Evolutionary conservation across 176 grass and related monocot species (phyloP), one percentile per base, ranked within the genome.

Genomic region (Aegilops longissima): DNA sequence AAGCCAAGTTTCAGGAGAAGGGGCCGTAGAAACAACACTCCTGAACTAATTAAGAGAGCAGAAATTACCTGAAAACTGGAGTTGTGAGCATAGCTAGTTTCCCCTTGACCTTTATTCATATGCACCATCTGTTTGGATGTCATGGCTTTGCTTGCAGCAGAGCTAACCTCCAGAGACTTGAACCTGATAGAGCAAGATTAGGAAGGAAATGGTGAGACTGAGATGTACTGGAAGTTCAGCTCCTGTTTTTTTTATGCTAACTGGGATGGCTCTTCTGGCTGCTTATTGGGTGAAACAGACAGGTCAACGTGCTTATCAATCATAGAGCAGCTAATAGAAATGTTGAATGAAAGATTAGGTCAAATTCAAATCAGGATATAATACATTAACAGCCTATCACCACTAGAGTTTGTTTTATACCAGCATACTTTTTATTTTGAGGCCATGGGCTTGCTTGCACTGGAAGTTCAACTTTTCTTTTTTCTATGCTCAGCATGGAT

Each of bases 11-110:
- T 66, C 64, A 8, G 27, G 5, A 66, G 12, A 66, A 31, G 2
- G 24, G 23, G 3, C 63, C 1, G 0, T 30, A 29, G 3, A 29
- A 66, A 29, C 56, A 61, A 30, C 6, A 16, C 2, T 30, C 5
- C 0, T 29, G 3, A 44, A 14, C 42, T 12, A 80, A 2, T 78
- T 24, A 18, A 38, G 35, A 14, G 2, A 9, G 14, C 0, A 18
- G 14, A 75, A 25, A 38, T 33, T 12, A 34, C 70, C 82, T 84
- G 82, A 13, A 47, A 33, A 29, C 1, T 31, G 1, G 82, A 84
- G 16, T 84, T 84, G 10, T 17, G 69, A 45, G 56, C 82, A 49
- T 84, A 84, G 56, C 82, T 31, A 31, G 30, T 31, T 45, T 84
- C 58, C 29, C 70, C 1, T 31, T 31, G 30, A 31, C 35, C 35